phyloP scores from a whole-genome alignment of 495 filamentous ascomycete species.

The Aspergillus olivimuriae region DNA sequence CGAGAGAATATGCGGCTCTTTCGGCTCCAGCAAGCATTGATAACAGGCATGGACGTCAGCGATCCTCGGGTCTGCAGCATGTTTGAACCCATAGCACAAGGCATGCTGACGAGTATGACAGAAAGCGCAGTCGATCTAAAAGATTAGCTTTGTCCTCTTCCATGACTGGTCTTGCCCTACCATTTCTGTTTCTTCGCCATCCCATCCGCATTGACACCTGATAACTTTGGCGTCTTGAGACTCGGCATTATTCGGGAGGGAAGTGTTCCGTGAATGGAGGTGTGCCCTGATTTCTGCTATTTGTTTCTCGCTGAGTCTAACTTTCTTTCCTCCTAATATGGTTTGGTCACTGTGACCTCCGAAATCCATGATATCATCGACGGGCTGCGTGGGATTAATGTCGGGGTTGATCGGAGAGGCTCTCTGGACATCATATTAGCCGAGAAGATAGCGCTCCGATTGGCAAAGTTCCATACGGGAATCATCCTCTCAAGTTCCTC shows the following conservation, averaged over 20 bases:
- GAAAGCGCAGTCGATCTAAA: conserved; percentile 38
- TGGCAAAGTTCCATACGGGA: conserved; percentile 8
- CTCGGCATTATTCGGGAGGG: not conserved
- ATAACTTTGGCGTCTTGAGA: conserved; percentile 13
- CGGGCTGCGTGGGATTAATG: conserved; percentile 20
- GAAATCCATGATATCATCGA: too few species aligned
- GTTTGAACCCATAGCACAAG: conserved; percentile 41
- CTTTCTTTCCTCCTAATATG: not conserved
- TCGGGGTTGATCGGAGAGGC: too few species aligned
- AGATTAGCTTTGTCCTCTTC: too few species aligned
- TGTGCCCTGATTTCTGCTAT: conserved; percentile 9
- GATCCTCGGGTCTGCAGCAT: conserved; percentile 19
- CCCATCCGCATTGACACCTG: conserved; percentile 37
- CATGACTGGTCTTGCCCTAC: conserved; percentile 21
- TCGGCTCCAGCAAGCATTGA: conserved; percentile 36
- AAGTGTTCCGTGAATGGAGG: not conserved
- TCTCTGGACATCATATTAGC: conserved; percentile 10
- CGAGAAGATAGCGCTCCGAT: not conserved
- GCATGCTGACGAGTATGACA: conserved; percentile 44
- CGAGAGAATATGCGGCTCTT: conserved; percentile 22
- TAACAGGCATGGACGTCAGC: conserved; percentile 43
- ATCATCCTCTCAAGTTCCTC: conserved; percentile 21
- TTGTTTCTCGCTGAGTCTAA: conserved; percentile 1
- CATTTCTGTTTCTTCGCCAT: conserved; percentile 36
- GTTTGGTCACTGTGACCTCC: too few species aligned